Evolutionary conservation across 2,329 filamentous ascomycete genomes (phyloP).

Genomic region (Plenodomus tracheiphilus): DNA sequence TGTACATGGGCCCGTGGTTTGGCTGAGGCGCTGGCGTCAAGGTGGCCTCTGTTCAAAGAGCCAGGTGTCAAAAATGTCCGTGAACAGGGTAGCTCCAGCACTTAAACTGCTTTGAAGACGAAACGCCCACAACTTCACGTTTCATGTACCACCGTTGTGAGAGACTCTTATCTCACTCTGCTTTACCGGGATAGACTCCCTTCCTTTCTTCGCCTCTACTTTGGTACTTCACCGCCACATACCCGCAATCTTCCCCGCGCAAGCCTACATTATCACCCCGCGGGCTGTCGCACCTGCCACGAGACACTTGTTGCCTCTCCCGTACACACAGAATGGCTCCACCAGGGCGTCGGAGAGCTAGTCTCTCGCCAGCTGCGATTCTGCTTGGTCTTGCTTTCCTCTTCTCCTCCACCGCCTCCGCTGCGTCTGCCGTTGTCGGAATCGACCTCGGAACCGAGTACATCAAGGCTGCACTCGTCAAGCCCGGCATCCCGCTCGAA

Average conservation of each 20-base stretch:
- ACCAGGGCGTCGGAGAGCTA: conserved; percentile 49
- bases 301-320: conserved; percentile 2
- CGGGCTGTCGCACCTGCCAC: conserved; percentile 4
- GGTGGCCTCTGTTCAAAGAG: conserved; percentile 38
- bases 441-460: conserved; percentile 96
- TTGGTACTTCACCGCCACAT: conserved; percentile 5
- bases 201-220: conserved; percentile 14
- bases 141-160: conserved; percentile 20
- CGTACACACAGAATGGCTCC: conserved; percentile 49
- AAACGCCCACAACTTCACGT: conserved; percentile 19
- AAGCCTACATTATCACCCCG: conserved; percentile 29
- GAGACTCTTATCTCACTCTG: conserved; percentile 9
- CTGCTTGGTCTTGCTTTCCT: conserved; percentile 59
- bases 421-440: conserved; percentile 79
- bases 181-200: conserved; percentile 32
- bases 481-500: conserved; percentile 94
- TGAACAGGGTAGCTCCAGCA: conserved; percentile 28
- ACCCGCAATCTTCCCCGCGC: conserved; percentile 18
- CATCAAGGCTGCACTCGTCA: conserved; percentile 93
- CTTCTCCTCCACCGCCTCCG: conserved; percentile 60
- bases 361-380: conserved; percentile 49
- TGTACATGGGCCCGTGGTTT: conserved; percentile 1
- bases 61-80: conserved; percentile 33
- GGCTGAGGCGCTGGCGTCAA: conserved; percentile 28
- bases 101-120: conserved; percentile 25